Percentiles rank a stretch among this genome's conserved stretches.
These are phyloP conservation scores for Zostera marina DNA, from an alignment of 116 monocot species.

Conservation along the genomic window DNA sequence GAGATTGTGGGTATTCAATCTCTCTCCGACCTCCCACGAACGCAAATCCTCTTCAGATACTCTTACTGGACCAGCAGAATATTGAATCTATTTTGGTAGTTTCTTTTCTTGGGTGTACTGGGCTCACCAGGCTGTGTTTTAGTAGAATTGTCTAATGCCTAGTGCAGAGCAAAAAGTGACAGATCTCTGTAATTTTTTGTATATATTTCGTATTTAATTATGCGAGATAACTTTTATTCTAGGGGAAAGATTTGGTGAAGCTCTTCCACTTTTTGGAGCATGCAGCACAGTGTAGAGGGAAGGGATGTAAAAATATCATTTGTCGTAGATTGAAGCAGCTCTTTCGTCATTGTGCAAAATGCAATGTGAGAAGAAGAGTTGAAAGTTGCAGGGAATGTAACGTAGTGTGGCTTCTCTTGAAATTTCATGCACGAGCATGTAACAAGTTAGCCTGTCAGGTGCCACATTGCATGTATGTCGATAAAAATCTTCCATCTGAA, in stretches of 20 bases:
- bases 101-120: too few species aligned
- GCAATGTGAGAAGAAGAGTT: constrained; percentile 10
- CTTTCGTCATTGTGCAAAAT: constrained; percentile 23
- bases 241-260: constrained; percentile 1
- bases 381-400: constrained; percentile 24
- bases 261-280: constrained; percentile 17
- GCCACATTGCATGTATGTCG: constrained; percentile 28
- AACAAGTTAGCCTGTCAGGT: constrained; percentile 13
- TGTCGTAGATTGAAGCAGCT: constrained; percentile 19
- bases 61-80: too few species aligned
- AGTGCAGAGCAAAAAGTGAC: too few species aligned
- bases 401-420: constrained; percentile 24
- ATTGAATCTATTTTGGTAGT: too few species aligned
- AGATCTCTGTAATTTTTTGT: neutral
- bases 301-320: neutral
- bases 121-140: too few species aligned
- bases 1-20: too few species aligned
- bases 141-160: too few species aligned
- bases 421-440: constrained; percentile 15
- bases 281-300: constrained; percentile 12
- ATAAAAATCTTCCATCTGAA: too few species aligned
- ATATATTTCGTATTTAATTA: neutral
- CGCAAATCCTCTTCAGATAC: too few species aligned
- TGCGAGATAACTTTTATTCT: neutral
- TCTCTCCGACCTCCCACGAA: too few species aligned